A percentile compares a stretch with the other conserved stretches of the same genome.
phyloP scores from a whole-genome alignment of 2,329 filamentous ascomycete genomes.

The Amphichorda felina region DNA sequence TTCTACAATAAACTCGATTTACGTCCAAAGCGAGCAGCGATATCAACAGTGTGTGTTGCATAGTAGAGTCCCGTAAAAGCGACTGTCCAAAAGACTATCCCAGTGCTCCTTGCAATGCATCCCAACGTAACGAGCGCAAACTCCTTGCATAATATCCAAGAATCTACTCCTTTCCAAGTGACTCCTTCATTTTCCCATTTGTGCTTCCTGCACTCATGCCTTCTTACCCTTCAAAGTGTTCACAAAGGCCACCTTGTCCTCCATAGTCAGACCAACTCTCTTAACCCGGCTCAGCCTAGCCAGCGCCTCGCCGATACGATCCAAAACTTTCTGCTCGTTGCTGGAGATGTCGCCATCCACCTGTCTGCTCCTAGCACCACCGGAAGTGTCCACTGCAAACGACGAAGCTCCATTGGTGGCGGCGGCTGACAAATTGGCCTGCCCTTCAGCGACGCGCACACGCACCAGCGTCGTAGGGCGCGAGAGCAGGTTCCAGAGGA shows the following conservation, averaged over 20 bases:
- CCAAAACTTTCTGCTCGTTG: constrained; percentile 60
- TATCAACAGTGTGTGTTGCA: too few species aligned
- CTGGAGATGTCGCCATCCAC: constrained; percentile 19
- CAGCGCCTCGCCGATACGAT: constrained; percentile 72
- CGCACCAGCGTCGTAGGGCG: constrained; percentile 81
- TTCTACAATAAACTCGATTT: too few species aligned
- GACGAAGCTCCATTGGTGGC: constrained; percentile 20
- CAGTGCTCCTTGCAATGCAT: not conserved
- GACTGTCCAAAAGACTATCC: not conserved
- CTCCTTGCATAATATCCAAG: too few species aligned
- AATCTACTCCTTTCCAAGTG: too few species aligned
- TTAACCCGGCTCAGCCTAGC: constrained; percentile 83
- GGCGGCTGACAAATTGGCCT: constrained; percentile 38
- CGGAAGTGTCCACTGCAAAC: constrained; percentile 8
- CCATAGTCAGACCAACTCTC: constrained; percentile 71
- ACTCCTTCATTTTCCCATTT: too few species aligned
- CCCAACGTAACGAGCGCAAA: not conserved
- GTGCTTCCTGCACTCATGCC: constrained; percentile 6
- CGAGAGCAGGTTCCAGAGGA: constrained; percentile 78
- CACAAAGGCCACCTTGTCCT: constrained; percentile 76
- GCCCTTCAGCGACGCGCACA: constrained; percentile 74
- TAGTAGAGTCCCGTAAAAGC: too few species aligned
- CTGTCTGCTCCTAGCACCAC: constrained; percentile 14
- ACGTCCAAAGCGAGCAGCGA: too few species aligned
- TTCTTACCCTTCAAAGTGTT: constrained; percentile 44